A percentile compares a stretch with the other conserved stretches of the same genome.
These are phyloP conservation scores for Tolypocladium paradoxum DNA, from an alignment of 2,329 filamentous ascomycete genomes.

Conservation along the genomic window DNA sequence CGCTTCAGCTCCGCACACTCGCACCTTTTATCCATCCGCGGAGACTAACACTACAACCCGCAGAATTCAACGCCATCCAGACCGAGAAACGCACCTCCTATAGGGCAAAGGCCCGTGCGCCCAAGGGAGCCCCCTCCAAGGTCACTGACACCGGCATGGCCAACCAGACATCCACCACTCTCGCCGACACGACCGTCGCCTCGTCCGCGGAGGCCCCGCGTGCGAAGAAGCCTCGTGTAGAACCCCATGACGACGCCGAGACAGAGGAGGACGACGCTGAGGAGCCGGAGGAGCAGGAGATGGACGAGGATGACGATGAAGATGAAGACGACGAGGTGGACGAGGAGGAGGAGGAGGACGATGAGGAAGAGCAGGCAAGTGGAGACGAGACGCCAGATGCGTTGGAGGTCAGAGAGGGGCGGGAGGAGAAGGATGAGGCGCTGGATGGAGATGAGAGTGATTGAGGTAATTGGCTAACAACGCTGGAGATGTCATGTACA, in stretches of 20 bases:
- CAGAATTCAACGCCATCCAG: conserved; percentile 64
- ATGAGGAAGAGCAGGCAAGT: conserved; percentile 40
- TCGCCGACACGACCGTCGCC: conserved; percentile 18
- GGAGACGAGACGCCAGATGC: conserved; percentile 44
- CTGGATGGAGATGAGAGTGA: conserved; percentile 53
- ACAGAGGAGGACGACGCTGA: conserved; percentile 33
- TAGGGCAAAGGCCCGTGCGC: conserved; percentile 56
- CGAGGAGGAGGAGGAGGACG: conserved; percentile 32
- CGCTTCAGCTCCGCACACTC: too few species aligned
- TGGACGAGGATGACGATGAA: conserved; percentile 27
- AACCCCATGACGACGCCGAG: conserved; percentile 17
- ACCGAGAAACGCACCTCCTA: conserved; percentile 66
- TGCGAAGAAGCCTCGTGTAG: conserved; percentile 36
- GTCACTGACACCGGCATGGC: conserved; percentile 25
- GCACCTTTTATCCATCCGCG: background rate
- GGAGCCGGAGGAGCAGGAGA: conserved; percentile 36
- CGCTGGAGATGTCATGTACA: background rate
- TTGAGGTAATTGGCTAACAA: conserved; percentile 14
- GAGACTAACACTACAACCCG: background rate
- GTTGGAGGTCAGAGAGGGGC: conserved; percentile 36
- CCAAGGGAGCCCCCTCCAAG: conserved; percentile 33
- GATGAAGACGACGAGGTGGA: conserved; percentile 33
- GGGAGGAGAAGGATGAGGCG: conserved; percentile 47
- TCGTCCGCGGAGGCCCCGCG: conserved; percentile 23
- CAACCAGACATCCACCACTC: conserved; percentile 14